Conservation (phyloP, 495 filamentous ascomycete species). For the Penicillium macrosclerotiorum region DNA sequence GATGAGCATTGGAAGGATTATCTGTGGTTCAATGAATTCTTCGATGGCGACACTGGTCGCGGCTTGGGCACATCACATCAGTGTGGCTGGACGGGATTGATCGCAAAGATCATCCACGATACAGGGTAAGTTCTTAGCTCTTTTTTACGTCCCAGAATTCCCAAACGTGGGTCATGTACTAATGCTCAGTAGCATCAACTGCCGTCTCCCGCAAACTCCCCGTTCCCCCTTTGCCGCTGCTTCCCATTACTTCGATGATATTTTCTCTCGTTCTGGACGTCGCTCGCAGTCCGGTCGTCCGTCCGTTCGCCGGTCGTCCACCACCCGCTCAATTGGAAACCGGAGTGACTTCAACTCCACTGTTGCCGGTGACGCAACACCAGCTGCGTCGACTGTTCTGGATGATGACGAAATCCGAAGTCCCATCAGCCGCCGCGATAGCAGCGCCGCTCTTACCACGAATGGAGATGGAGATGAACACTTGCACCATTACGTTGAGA, state of each 20-base stretch:
- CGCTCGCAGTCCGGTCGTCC: constrained; percentile 39
- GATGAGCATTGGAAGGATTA: constrained; percentile 91
- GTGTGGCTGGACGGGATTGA: constrained; percentile 95
- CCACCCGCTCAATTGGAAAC: constrained; percentile 77
- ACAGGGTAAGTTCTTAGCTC: constrained; percentile 79
- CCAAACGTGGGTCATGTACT: too few species aligned
- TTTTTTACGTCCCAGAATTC: too few species aligned
- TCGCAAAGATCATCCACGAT: constrained; percentile 96
- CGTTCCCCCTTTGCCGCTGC: constrained; percentile 79
- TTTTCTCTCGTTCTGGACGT: constrained; percentile 57
- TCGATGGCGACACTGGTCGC: constrained; percentile 86
- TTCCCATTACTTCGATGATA: constrained; percentile 92
- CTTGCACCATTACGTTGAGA: constrained; percentile 66
- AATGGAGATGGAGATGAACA: constrained; percentile 59
- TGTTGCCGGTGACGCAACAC: constrained; percentile 22
- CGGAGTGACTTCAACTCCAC: constrained; percentile 75
- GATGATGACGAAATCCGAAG: constrained; percentile 34
- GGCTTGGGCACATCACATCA: constrained; percentile 93
- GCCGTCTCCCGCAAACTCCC: constrained; percentile 89
- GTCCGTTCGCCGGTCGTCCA: constrained; percentile 75
- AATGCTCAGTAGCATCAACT: constrained; percentile 62
- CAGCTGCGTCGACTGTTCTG: constrained; percentile 20
- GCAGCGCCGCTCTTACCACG: constrained; percentile 2
- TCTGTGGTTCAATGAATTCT: constrained; percentile 96
- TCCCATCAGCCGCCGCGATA: constrained; percentile 32